Conservation (phyloP, 2,329 filamentous ascomycete genomes). For the Ilyonectria robusta region DNA sequence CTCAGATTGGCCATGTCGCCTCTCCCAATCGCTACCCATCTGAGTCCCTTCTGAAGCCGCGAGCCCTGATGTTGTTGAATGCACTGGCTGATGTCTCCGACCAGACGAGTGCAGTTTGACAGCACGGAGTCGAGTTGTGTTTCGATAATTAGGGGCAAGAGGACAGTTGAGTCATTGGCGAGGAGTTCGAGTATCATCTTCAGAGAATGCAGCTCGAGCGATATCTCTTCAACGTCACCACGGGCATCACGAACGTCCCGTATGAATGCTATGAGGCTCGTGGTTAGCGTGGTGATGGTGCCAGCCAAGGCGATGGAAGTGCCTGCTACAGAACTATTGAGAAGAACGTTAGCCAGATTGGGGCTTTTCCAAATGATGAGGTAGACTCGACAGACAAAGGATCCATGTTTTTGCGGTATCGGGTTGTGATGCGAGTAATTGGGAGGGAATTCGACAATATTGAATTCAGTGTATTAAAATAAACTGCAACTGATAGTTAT, state of each 20-base stretch:
- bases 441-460: too few species aligned
- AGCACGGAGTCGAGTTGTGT: neutral
- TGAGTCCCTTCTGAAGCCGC: neutral
- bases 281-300: neutral
- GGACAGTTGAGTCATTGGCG: neutral
- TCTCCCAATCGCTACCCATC: neutral
- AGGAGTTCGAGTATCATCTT: neutral
- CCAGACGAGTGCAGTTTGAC: neutral
- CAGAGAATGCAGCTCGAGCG: neutral
- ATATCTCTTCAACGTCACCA: neutral
- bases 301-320: conserved; percentile 1
- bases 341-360: neutral
- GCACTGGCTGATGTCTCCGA: neutral
- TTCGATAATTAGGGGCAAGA: neutral
- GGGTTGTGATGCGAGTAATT: too few species aligned
- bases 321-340: neutral
- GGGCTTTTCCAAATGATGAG: neutral
- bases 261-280: neutral
- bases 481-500: too few species aligned
- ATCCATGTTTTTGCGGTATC: neutral
- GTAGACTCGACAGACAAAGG: neutral
- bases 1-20: neutral
- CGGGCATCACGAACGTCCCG: conserved; percentile 3
- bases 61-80: neutral
- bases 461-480: too few species aligned